phyloP scores from a whole-genome alignment of 2,329 filamentous ascomycete species.

The Mycocentrospora acerina region DNA sequence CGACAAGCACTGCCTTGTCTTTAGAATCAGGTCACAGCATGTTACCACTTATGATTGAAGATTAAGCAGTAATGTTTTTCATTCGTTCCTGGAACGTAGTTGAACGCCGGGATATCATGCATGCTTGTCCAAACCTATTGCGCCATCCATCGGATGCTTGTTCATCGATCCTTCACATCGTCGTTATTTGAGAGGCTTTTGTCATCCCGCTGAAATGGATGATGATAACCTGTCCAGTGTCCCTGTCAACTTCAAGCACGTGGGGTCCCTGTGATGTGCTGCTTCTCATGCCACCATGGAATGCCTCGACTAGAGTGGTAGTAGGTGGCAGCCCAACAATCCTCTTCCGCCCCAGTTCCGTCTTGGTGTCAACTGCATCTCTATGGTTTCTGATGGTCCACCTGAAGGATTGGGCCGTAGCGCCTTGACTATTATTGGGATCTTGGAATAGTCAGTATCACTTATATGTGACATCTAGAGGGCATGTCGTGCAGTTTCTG shows the following conservation, averaged over 20 bases:
- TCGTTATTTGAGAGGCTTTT: too few relatives aligned
- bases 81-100: conserved; percentile 11
- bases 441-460: conserved; percentile 51
- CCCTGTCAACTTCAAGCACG: neutral
- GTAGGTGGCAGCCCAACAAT: conserved; percentile 84
- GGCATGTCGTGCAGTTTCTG: conserved; percentile 14
- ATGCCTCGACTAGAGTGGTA: conserved; percentile 63
- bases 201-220: too few relatives aligned
- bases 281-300: neutral
- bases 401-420: conserved; percentile 50
- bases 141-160: conserved; percentile 36
- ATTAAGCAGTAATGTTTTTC: neutral
- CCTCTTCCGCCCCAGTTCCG: conserved; percentile 89
- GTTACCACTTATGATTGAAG: neutral
- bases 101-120: conserved; percentile 40
- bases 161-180: conserved; percentile 7
- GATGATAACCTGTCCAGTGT: neutral
- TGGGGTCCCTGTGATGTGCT: neutral
- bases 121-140: conserved; percentile 33
- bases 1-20: conserved; percentile 17
- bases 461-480: conserved; percentile 1
- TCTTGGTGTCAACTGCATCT: conserved; percentile 72
- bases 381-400: conserved; percentile 54
- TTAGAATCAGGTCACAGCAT: conserved; percentile 12
- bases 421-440: conserved; percentile 67